Base-by-base conservation (phyloP, 1,284 basidiomycete genomes). In the Cutaneotrichosporon sp. region DNA sequence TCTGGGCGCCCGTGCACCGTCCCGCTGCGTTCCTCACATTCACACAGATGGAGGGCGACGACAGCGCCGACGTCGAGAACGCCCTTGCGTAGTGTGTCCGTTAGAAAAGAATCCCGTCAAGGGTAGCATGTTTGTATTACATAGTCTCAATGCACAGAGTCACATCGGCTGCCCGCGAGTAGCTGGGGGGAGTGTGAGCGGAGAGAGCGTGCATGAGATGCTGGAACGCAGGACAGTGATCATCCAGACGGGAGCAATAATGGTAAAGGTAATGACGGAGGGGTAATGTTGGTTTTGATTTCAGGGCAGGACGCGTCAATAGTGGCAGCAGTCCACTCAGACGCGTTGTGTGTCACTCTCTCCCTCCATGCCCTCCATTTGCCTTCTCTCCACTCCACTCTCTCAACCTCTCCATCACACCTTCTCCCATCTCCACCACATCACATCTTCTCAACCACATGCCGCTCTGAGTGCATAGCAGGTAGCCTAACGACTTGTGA, bases 1-100 rank as follows among this genome's bases (percentile, higher is more conserved):
- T 97, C 87, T 99, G 97, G 95, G 90, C 91, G 20, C 91, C 95
- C 76, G 87, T 91, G 72, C 95, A 98, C 78, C 86, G 95, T 56
- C 94, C 76, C 8, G 88, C 91, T 38, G 90, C 91, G 7, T 95
- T 95, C 87, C 82, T 95, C 74, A 90, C 91, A 87, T 95, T 95
- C 72, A 90, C 91, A 20, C 89, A 84, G 72, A 82, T 95, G 72
- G 92, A 93, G 75, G 57, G 56, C 46, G 91, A 93, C 63, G 91
- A 93, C 72, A 90, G 89, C 63, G 91, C 91, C 29, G 92, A 94
- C 78, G 89, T 94, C 18, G 92, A 94, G 82, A 92, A 95, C 63
- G 72, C 73, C 63, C 67, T 81, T 50, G 76, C 72, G 67, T 79
- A 75, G 63, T 14, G 29, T 45, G 54, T 29, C 20, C 18, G 51